Base-by-base conservation (phyloP, 2,329 filamentous ascomycete species). In the Trichoderma guizhouense region DNA sequence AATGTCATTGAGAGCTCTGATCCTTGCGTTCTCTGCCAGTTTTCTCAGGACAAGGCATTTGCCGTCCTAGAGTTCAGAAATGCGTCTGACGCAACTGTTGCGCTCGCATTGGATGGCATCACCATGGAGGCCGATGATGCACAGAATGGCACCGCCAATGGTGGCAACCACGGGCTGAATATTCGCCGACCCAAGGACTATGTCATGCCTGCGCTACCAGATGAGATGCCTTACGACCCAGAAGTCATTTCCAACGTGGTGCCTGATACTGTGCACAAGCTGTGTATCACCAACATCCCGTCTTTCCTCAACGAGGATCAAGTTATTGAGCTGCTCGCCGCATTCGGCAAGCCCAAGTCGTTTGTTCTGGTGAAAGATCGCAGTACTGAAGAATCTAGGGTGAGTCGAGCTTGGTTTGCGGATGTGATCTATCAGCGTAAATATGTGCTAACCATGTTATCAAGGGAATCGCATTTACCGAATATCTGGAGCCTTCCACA, bases 111-210 rank as follows among this genome's bases (percentile, higher is more conserved):
- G 69, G 94, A 98, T 76, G 95, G 95, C 34, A 94, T 96, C 73
- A 88, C 89, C 9, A 98, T 98, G 93, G 92, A 93, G 74, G 89
- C 92, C 5, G 89, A 90, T 68, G 89, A 92, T 75, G 82, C 85
- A 69, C 83, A 83, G 32, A 82, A 86, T 43, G 88, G 90, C 69
- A 83, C 84, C 1, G 83, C 84, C 26, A 81, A 86, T 34, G 88
- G 90, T 67, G 84, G 84, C 3, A 85, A 84, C 26, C 80, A 83
- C 61, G 92, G 92, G 7, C 86, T 98, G 51, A 87, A 90, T 43
- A 94, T 98, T 76, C 90, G 91, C 74, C 90, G 96, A 60, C 97
- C 97, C 55, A 98, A 97, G 83, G 96, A 99, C 81, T 99, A 98
- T 82, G 97, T 98, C 76, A 94, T 97, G 68, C 95, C 95, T 11